Base-by-base conservation (phyloP, 2,329 filamentous ascomycete genomes). In the Pseudogymnoascus sp. region DNA sequence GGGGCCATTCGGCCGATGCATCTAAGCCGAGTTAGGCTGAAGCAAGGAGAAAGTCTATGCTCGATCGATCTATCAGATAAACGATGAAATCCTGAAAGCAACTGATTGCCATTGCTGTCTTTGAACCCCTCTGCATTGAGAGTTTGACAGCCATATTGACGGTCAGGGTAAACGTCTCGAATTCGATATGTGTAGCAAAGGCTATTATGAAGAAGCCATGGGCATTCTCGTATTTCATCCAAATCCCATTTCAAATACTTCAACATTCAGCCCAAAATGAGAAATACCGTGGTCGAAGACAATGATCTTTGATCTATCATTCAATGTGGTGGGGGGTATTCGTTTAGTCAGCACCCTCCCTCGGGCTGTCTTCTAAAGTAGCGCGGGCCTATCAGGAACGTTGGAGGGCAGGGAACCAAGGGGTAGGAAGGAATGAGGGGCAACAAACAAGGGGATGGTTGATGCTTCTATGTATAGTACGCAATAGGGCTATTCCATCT, bases 371-470 rank as follows among this genome's bases (percentile, higher is more conserved):
- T 55, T 8, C 10, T 55, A 4, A 5, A 55, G 45, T 18, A 55
- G 4, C 10, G 45, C 45, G 21, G 45, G 27, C 45, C 45, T 18
- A 55, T 55, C 45, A 55, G 45, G 27, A 33, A n/a, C 48, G 48
- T 7, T 55, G 29, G 48, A 33, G 48, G 48, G 29, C 29, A 55
- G n/a, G 27, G 48, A 55, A 27, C 33, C 48, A 55, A 55, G 48
- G 48, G 48, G 48, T 27, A 55, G 29, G 27, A 55, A 55, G 29
- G 27, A 55, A 18, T 33, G 48, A 55, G 48, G 48, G 29, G 48
- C 48, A 55, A n/a, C 48, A 55, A 55, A 55, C 48, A 55, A 55
- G 48, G 48, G 48, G 48, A 55, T 55, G 29, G 18, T 6, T n/a
- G 27, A 21, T 18, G 25, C n/a, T 55, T 33, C 48, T 33, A 55